Evolutionary conservation across 305 asterid genomes (phyloP).

Genomic region (Fraxinus baroniana): DNA sequence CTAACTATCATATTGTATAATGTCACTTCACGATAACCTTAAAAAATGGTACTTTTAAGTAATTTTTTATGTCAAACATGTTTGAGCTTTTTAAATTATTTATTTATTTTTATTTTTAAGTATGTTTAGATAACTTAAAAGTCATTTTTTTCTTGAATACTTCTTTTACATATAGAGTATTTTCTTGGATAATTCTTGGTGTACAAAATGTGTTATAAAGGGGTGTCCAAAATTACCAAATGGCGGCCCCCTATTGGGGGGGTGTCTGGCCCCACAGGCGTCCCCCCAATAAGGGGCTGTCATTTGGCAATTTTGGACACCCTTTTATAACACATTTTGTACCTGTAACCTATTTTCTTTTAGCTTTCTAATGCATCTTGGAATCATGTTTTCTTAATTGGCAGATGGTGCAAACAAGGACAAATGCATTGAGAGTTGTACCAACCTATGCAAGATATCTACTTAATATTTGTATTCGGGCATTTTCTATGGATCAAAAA

Average conservation of each 20-base stretch:
- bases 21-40: background rate
- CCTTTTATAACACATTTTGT: no score
- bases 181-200: no score
- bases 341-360: no score
- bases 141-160: background rate
- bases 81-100: no score
- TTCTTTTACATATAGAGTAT: background rate
- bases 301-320: no score
- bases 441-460: background rate
- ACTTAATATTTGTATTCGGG: background rate
- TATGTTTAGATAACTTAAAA: no score
- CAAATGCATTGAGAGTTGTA: background rate
- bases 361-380: background rate
- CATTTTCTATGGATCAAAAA: background rate
- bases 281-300: no score
- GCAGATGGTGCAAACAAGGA: slow-evolving; percentile 1
- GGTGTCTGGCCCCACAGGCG: no score
- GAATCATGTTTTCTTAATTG: background rate
- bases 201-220: no score
- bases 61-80: background rate
- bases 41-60: slow-evolving; percentile 14
- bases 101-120: no score
- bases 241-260: no score
- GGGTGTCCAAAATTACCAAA: no score
- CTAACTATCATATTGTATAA: background rate